phyloP scores from a whole-genome alignment of 441 rosid genomes.

The Aleurites moluccanus region DNA sequence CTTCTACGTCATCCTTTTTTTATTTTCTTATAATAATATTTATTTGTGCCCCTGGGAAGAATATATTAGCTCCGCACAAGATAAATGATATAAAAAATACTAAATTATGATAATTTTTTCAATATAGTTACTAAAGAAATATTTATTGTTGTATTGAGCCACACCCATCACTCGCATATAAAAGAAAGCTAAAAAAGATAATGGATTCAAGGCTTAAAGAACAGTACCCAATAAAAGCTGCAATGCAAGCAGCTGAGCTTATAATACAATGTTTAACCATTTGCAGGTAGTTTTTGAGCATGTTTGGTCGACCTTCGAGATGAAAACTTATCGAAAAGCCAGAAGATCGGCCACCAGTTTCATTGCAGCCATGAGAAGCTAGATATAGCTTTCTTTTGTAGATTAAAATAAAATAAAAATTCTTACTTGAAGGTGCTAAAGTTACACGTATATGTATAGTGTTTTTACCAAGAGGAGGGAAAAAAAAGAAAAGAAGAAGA shows the following conservation, averaged over 20 bases:
- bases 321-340: conserved; percentile 54
- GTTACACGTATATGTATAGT: conserved; percentile 17
- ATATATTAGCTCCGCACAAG: too few species aligned
- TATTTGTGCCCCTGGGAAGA: too few species aligned
- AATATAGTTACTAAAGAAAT: too few species aligned
- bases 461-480: conserved; percentile 4
- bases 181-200: conserved; percentile 56
- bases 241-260: conserved; percentile 47
- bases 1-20: too few species aligned
- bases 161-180: conserved; percentile 43
- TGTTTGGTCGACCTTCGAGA: conserved; percentile 95
- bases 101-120: too few species aligned
- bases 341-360: conserved; percentile 65
- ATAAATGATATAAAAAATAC: too few species aligned
- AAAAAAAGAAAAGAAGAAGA: neutral
- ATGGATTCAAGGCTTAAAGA: conserved; percentile 65
- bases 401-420: neutral
- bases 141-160: too few species aligned
- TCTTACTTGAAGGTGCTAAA: conserved; percentile 13
- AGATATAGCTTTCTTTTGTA: neutral
- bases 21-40: too few species aligned
- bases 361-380: conserved; percentile 43
- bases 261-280: conserved; percentile 45
- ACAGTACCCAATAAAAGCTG: conserved; percentile 53
- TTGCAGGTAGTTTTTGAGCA: conserved; percentile 85